phyloP scores from a whole-genome alignment of 768 basidiomycete species.

The Boletus patriciae region DNA sequence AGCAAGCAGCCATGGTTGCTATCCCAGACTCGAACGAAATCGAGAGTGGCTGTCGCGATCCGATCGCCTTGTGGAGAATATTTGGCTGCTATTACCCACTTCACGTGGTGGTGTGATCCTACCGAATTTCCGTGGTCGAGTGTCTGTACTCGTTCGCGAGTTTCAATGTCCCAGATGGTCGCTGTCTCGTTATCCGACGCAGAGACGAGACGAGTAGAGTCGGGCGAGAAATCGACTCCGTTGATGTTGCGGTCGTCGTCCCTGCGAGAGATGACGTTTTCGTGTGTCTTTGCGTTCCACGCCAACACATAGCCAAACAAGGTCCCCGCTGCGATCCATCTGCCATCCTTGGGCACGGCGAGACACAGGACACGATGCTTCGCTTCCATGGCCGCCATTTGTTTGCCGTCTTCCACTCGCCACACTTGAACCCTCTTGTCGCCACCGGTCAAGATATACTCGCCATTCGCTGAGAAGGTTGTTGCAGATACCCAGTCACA shows the following conservation, averaged over 20 bases:
- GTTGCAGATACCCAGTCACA: neutral
- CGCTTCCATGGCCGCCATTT: neutral
- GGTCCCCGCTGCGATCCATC: neutral
- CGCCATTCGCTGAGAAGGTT: neutral
- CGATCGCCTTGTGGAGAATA: too few relatives aligned
- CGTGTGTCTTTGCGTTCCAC: neutral
- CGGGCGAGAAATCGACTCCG: conserved; percentile 9
- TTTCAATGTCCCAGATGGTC: neutral
- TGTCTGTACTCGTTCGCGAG: neutral
- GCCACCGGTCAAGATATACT: neutral
- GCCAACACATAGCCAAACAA: neutral
- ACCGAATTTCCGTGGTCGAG: too few relatives aligned
- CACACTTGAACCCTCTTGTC: neutral
- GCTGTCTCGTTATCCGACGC: neutral
- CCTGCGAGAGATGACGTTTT: neutral
- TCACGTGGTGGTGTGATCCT: too few relatives aligned
- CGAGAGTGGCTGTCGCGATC: too few relatives aligned
- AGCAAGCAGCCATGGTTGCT: too few relatives aligned
- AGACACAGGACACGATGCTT: neutral
- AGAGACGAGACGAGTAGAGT: neutral
- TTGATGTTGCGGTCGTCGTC: too few relatives aligned
- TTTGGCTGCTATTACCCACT: too few relatives aligned
- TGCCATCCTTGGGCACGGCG: neutral
- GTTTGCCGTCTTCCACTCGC: neutral
- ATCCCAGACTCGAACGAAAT: too few relatives aligned